Evolutionary conservation across 169 alveolate species (phyloP), one percentile per base, ranked within the genome.

Genomic region (Plasmodium gallinaceum): DNA sequence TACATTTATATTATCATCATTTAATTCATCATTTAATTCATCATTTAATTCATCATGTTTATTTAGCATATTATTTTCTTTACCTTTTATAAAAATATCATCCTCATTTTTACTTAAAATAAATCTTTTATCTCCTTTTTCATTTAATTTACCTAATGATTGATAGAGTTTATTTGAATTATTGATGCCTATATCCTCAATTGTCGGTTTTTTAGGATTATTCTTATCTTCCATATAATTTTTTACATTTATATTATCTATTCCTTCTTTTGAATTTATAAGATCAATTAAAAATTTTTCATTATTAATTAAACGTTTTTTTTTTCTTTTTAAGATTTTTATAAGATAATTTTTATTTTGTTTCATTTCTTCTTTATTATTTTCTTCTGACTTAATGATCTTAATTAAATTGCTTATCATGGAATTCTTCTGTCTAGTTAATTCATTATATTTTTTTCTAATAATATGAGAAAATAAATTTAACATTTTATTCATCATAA

Each of bases 301-400:
- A 70, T 66, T 80, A 26, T 66, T 66, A 58, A 16, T 42, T 80
- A 80, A 69, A 14, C 65, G 32, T 52, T 45, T 80, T 45, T 66
- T 80, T 80, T 80, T 80, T 52, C 54, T 80, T 66, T 80, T 80
- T 58, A 80, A 80, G 24, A 80, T 37, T 51, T 80, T 80, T 18
- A 37, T 7, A 32, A 80, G 32, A 39, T 65, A 51, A 51, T 65
- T 80, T 66, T 80, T 66, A 51, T 80, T 26, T 51, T n/a, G 43
- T 68, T 66, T 68, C 60, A 80, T 65, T 57, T 80, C 66, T 7
- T 80, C 83, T 71, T 80, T 52, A 60, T 80, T 80, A 43, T 80
- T 52, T 80, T 80, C 83, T 48, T 80, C 90, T 32, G 32, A 51
- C 18, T 80, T 80, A 32, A 80, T 61, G 32, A 80, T n/a, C 65